Conservation (phyloP, 2,329 filamentous ascomycete genomes). For the Cladosporium austrohemisphaericum region DNA sequence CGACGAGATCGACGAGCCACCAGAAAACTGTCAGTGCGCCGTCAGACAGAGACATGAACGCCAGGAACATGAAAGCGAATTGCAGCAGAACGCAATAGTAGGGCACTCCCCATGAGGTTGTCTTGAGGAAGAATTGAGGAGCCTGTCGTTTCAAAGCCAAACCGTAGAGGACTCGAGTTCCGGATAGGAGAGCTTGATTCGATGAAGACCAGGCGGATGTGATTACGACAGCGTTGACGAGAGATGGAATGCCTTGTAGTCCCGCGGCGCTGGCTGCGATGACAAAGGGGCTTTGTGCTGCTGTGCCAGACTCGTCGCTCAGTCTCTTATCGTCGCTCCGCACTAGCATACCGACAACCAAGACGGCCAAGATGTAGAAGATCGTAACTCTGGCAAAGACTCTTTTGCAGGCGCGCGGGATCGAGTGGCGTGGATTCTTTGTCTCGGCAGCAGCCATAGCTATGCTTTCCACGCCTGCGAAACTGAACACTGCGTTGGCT, state of each 20-base stretch:
- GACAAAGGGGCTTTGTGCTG: constrained; percentile 49
- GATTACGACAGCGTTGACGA: constrained; percentile 66
- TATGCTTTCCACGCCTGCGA: constrained; percentile 24
- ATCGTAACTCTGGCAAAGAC: constrained; percentile 27
- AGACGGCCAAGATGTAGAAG: constrained; percentile 40
- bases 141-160: constrained; percentile 63
- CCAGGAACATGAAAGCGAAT: constrained; percentile 28
- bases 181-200: constrained; percentile 52
- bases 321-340: constrained; percentile 37
- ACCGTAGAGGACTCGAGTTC: constrained; percentile 51
- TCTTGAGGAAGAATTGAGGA: constrained; percentile 49
- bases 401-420: constrained; percentile 24
- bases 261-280: constrained; percentile 60
- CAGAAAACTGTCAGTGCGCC: constrained; percentile 61
- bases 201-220: constrained; percentile 60
- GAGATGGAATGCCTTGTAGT: constrained; percentile 55
- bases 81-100: constrained; percentile 27
- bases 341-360: constrained; percentile 38
- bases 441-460: constrained; percentile 27
- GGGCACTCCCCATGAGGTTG: constrained; percentile 26
- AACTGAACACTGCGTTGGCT: constrained; percentile 22
- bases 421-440: constrained; percentile 22
- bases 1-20: constrained; percentile 61
- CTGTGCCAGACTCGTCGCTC: constrained; percentile 30
- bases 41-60: constrained; percentile 29